Base-by-base conservation (phyloP, 495 filamentous ascomycete species). In the Podospora sp. region DNA sequence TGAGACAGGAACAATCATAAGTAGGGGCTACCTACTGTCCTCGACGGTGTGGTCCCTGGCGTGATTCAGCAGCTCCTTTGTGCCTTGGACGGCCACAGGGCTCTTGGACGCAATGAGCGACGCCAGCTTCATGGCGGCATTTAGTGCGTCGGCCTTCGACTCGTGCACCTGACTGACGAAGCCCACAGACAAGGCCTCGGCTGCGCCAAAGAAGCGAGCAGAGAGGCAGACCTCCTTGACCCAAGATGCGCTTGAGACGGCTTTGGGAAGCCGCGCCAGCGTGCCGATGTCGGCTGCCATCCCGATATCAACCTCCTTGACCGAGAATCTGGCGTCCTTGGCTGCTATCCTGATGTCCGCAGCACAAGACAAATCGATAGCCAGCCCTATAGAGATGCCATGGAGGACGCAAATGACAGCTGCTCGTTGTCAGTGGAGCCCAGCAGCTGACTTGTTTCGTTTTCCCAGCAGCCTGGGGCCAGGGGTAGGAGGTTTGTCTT, bases 231-330 rank as follows among this genome's bases (percentile, higher is more conserved):
- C 90, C 40, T 98, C 96, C 78, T 97, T 97, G 27, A 96, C 92
- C 93, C 94, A 99, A 11, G 88, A 89, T 63, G 80, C 79, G 65
- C 81, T 88, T 1, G 89, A 89, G 6, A 97, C 92, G 8, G 90
- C 81, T 78, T 96, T 95, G 33, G 95, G 95, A 51, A 99, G 80
- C 2, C 95, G 89, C 22, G 84, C 87, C 49, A 99, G 79, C 1
- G 93, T 97, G 18, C 95, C 95, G 57, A 98, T 88, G 77, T 99
- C 95, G 18, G 95, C 95, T 14, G 95, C 95, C 27, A 99, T 77
- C 0, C 95, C 95, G 40, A 98, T 96, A 74, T 97, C 95, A 16
- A 97, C 92, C 80, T 98, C 96, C 74, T 97, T 97, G 24, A 98
- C 92, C 0, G 88, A 82, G 70, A 97, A 91, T 25, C 80, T 82